phyloP scores from a whole-genome alignment of 495 filamentous ascomycete species.

The Massariosphaeria phaeospora region DNA sequence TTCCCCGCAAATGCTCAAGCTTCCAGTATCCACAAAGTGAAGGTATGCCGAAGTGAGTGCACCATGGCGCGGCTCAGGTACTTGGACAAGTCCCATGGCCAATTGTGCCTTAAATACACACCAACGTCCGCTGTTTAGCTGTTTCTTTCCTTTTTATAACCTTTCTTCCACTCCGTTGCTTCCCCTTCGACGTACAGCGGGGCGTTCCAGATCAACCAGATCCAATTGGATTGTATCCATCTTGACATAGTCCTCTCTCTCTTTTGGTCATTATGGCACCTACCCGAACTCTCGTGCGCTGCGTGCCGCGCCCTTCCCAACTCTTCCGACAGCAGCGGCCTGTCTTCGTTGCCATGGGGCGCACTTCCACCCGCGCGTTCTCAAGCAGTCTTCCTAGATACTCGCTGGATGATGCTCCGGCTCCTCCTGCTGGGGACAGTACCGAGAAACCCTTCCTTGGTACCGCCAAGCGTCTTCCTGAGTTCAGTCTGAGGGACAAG shows the following conservation, averaged over 20 bases:
- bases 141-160: neutral
- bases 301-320: neutral
- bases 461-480: conserved; percentile 49
- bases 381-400: neutral
- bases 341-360: neutral
- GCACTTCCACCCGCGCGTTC: neutral
- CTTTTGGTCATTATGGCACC: conserved; percentile 10
- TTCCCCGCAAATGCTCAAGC: conserved; percentile 16
- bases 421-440: neutral
- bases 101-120: neutral
- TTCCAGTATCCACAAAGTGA: neutral
- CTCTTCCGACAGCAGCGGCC: neutral
- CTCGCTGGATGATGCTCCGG: neutral
- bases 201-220: neutral
- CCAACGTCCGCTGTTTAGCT: neutral
- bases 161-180: neutral
- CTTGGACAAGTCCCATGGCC: conserved; percentile 5
- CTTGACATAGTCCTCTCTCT: too few relatives aligned
- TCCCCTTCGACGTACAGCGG: neutral
- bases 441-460: conserved; percentile 8
- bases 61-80: neutral
- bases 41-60: conserved; percentile 8
- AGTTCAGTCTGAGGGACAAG: conserved; percentile 74
- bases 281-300: neutral
- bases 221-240: neutral